Conservation (phyloP, 202 grass and related monocot species). For the Schoenoplectus triqueter region DNA sequence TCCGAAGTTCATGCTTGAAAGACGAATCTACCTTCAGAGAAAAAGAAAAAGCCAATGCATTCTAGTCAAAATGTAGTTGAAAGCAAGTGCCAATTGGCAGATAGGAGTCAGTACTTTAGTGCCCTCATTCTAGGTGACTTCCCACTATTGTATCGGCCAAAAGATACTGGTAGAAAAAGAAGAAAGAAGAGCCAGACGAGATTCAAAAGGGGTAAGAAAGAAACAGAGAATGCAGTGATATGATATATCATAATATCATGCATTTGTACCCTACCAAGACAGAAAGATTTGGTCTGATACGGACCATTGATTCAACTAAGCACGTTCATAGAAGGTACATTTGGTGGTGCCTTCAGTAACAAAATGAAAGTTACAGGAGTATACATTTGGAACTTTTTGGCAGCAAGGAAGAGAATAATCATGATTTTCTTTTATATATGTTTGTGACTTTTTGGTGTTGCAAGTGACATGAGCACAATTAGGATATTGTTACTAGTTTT, state of each 20-base stretch:
- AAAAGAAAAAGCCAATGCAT: conserved; percentile 19
- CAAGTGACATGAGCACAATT: background rate
- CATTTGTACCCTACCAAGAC: conserved; percentile 15
- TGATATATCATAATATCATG: conserved; percentile 5
- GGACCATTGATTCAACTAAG: conserved; percentile 16
- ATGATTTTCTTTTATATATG: conserved; percentile 3
- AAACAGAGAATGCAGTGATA: conserved; percentile 24
- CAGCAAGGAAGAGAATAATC: background rate
- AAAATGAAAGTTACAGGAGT: background rate
- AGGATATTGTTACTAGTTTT: conserved; percentile 7
- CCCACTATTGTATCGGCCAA: conserved; percentile 28
- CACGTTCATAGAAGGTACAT: conserved; percentile 33
- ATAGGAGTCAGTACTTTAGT: conserved; percentile 7
- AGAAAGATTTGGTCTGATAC: conserved; percentile 38
- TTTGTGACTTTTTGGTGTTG: conserved; percentile 22
- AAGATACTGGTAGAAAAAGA: conserved; percentile 7
- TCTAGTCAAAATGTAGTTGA: conserved; percentile 34
- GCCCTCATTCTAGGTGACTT: background rate
- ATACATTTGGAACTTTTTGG: background rate
- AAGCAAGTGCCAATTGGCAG: conserved; percentile 5
- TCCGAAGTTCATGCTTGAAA: conserved; percentile 21
- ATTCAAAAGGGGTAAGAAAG: conserved; percentile 34
- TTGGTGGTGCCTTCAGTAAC: background rate
- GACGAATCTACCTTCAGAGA: conserved; percentile 1
- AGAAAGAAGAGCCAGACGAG: background rate